Evolutionary conservation across 345 rosid genomes (phyloP).

Genomic region (Arabidopsis arenosa): DNA sequence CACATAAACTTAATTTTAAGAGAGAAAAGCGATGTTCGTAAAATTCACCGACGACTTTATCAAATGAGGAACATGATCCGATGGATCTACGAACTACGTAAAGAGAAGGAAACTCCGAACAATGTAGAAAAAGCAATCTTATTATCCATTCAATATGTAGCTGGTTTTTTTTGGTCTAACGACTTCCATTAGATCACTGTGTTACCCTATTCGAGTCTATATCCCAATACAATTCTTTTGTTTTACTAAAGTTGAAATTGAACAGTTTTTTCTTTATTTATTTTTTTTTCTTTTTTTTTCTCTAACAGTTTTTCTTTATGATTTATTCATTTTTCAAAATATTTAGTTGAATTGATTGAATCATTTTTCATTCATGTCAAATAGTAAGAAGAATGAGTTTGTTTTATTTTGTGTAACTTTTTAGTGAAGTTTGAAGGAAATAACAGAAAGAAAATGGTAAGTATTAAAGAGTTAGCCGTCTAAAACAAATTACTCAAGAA

Average conservation of each 20-base stretch:
- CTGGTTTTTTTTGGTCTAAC: neutral
- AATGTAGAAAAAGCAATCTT: neutral
- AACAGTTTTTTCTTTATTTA: too few species aligned
- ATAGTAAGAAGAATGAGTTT: too few species aligned
- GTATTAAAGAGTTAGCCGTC: too few species aligned
- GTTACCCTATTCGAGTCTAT: neutral
- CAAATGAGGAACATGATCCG: neutral
- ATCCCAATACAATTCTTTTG: neutral
- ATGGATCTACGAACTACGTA: neutral
- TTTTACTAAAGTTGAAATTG: neutral
- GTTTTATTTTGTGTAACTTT: too few species aligned
- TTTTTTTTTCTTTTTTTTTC: too few species aligned
- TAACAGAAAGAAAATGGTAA: neutral
- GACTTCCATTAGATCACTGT: neutral
- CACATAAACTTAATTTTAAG: neutral
- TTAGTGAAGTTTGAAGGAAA: neutral
- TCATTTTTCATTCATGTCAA: too few species aligned
- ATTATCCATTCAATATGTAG: neutral
- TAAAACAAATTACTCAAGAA: too few species aligned
- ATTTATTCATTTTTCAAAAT: too few species aligned
- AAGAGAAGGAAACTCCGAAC: neutral
- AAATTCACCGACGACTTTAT: neutral
- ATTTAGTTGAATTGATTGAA: too few species aligned
- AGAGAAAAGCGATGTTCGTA: neutral
- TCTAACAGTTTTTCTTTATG: too few species aligned